A percentile compares a stretch with the other conserved stretches of the same genome.
These are phyloP conservation scores for Tolypocladium nubicola DNA, from an alignment of 2,329 filamentous ascomycete genomes.

Conservation along the genomic window DNA sequence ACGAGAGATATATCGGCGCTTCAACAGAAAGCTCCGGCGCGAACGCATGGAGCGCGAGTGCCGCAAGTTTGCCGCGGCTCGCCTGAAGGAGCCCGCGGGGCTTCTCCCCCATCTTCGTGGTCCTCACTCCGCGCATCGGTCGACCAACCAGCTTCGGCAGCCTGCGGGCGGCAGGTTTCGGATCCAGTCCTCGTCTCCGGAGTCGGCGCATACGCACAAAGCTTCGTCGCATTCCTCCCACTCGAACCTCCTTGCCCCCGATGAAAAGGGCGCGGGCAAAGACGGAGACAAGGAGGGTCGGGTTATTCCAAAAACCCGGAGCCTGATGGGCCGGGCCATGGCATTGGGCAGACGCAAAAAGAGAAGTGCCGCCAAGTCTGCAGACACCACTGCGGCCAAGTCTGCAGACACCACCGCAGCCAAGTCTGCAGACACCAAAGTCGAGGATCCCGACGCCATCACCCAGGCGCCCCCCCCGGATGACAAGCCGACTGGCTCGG, in stretches of 20 bases:
- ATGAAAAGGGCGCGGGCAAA: too few species aligned
- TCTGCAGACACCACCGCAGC: background rate
- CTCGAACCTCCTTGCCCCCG: background rate
- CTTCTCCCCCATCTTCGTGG: too few species aligned
- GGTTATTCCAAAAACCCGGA: background rate
- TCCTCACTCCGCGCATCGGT: background rate
- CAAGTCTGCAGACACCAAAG: background rate
- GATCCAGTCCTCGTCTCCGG: background rate
- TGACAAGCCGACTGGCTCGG: background rate
- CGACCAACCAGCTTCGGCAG: background rate
- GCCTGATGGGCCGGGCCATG: background rate
- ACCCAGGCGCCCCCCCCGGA: background rate
- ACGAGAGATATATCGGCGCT: background rate
- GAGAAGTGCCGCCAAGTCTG: background rate
- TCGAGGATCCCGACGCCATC: background rate
- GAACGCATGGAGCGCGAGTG: background rate
- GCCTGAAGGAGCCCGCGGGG: too few species aligned
- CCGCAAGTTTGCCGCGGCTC: background rate
- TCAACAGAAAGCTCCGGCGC: background rate
- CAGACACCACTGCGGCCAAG: background rate
- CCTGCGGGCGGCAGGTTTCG: too few species aligned
- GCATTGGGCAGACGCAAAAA: background rate
- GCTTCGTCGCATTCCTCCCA: background rate
- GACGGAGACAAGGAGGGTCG: background rate
- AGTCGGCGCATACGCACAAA: rapidly evolving